Conservation (phyloP, 225 moss, liverwort and hornwort species). For the Pleurozium schreberi region DNA sequence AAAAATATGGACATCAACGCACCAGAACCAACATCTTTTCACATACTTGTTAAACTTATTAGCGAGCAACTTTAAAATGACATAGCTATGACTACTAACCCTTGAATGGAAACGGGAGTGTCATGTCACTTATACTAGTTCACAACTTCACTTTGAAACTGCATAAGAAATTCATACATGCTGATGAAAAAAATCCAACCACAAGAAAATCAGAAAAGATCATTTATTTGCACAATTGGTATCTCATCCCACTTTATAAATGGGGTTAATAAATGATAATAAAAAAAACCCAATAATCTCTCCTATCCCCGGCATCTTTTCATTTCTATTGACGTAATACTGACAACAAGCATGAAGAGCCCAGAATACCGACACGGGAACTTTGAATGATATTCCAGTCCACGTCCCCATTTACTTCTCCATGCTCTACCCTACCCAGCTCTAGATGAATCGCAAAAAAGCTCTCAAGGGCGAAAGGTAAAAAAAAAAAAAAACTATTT, state of each 20-base stretch:
- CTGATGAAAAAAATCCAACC: not conserved
- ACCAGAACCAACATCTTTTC: not conserved
- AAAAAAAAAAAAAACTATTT: not conserved
- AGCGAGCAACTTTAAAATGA: not conserved
- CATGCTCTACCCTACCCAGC: not conserved
- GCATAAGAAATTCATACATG: not conserved
- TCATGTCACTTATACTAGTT: not conserved
- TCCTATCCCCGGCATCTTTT: not conserved
- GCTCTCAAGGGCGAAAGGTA: not conserved
- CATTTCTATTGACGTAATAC: not conserved
- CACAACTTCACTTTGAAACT: not conserved
- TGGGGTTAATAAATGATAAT: not conserved
- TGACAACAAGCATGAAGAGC: not conserved
- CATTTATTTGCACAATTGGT: not conserved
- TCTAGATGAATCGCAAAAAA: not conserved
- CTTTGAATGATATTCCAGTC: not conserved
- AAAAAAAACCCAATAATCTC: not conserved
- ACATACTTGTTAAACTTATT: not conserved
- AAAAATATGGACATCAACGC: not conserved
- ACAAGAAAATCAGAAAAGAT: not conserved
- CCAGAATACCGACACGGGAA: not conserved
- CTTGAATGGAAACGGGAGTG: not conserved
- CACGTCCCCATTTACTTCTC: not conserved
- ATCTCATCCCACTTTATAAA: not conserved
- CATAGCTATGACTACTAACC: not conserved